phyloP scores from a whole-genome alignment of 1,139 yeast genomes.

The Saccharomyces hybrid region DNA sequence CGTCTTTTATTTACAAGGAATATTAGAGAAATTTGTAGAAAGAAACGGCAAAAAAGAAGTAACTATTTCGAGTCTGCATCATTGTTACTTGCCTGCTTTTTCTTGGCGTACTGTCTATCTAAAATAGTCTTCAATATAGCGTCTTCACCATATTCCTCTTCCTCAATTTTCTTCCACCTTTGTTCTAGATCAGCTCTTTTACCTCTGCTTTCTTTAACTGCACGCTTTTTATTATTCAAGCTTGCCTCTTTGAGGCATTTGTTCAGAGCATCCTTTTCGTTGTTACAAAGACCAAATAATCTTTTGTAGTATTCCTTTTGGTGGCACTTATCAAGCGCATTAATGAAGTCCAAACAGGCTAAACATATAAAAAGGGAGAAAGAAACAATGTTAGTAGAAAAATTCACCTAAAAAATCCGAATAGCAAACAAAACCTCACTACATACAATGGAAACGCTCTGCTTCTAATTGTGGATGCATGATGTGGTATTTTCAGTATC shows the following conservation, averaged over 20 bases:
- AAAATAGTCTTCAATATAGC: conserved; percentile 61
- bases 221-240: conserved; percentile 54
- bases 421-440: not conserved
- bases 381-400: conserved; percentile 5
- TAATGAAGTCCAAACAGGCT: conserved; percentile 75
- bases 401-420: not conserved
- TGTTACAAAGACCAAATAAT: conserved; percentile 81
- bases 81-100: conserved; percentile 1
- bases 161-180: conserved; percentile 55
- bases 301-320: conserved; percentile 59
- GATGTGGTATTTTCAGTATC: not conserved
- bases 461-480: conserved; percentile 41
- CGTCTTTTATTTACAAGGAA: not conserved
- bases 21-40: not conserved
- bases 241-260: conserved; percentile 77
- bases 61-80: not conserved
- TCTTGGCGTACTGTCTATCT: conserved; percentile 35
- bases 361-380: not conserved
- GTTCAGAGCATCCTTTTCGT: conserved; percentile 69
- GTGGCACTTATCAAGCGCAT: conserved; percentile 87
- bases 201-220: conserved; percentile 41
- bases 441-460: conserved; percentile 36
- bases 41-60: not conserved
- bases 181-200: conserved; percentile 41
- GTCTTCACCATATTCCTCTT: conserved; percentile 75